A percentile compares a stretch with the other conserved stretches of the same genome.
phyloP scores from a whole-genome alignment of 2,329 filamentous ascomycete species.

The Metarhizium sp. region DNA sequence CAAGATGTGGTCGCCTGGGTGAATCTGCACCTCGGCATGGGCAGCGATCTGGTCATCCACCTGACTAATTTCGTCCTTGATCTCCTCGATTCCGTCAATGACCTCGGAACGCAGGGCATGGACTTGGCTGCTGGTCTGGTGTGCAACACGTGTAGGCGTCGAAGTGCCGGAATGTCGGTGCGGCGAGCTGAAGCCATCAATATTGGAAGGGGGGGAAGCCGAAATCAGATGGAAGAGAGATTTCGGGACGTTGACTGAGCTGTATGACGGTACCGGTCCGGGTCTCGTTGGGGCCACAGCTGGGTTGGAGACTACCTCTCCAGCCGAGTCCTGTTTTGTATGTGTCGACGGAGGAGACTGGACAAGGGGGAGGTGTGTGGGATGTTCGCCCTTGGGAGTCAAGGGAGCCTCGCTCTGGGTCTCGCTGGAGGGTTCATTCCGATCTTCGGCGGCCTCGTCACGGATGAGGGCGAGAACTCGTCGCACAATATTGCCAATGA shows the following conservation, averaged over 20 bases:
- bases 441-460: slow-evolving; percentile 78
- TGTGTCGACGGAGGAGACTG: slow-evolving; percentile 22
- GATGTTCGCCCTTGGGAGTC: slow-evolving; percentile 29
- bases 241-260: slow-evolving; percentile 57
- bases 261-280: slow-evolving; percentile 51
- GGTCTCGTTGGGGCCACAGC: slow-evolving; percentile 37
- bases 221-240: slow-evolving; percentile 87
- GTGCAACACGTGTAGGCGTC: slow-evolving; percentile 31
- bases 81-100: slow-evolving; percentile 87
- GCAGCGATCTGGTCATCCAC: slow-evolving; percentile 89
- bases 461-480: slow-evolving; percentile 84
- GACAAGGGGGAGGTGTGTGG: slow-evolving; percentile 16
- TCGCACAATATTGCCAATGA: slow-evolving; percentile 88
- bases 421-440: slow-evolving; percentile 55
- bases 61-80: slow-evolving; percentile 88
- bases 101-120: slow-evolving; percentile 82
- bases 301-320: slow-evolving; percentile 17
- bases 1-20: slow-evolving; percentile 85
- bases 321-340: slow-evolving; percentile 24
- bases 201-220: slow-evolving; percentile 47
- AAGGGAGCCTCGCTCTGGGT: slow-evolving; percentile 38
- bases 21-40: slow-evolving; percentile 83
- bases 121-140: slow-evolving; percentile 34
- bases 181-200: slow-evolving; percentile 30
- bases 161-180: slow-evolving; percentile 38